Conservation (phyloP, 148 eudicot genomes). For the Arctostaphylos glauca region DNA sequence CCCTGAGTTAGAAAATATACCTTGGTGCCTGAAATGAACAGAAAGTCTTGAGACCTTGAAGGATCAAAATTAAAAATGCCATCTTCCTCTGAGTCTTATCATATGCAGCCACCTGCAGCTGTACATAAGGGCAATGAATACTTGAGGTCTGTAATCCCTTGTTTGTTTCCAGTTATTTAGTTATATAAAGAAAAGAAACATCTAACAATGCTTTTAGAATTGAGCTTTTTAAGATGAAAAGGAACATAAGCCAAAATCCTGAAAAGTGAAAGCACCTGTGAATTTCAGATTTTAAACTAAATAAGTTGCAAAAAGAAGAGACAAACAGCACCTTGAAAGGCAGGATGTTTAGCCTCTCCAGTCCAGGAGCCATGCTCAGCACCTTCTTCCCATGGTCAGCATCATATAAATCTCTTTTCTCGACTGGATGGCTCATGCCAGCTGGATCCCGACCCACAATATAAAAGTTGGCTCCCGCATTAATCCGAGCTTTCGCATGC, state of each 20-base stretch:
- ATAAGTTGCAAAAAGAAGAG: neutral
- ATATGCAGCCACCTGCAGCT: slow-evolving; percentile 87
- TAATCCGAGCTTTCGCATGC: slow-evolving; percentile 97
- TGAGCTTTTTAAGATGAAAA: neutral
- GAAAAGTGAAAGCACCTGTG: neutral
- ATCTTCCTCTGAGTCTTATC: slow-evolving; percentile 83
- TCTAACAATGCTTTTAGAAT: neutral
- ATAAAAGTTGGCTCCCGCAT: slow-evolving; percentile 94
- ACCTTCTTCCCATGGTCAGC: slow-evolving; percentile 93
- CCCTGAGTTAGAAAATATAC: slow-evolving; percentile 30
- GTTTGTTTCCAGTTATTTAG: neutral
- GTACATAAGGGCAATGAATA: neutral
- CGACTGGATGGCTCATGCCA: slow-evolving; percentile 89
- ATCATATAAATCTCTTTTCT: slow-evolving; percentile 82
- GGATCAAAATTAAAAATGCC: slow-evolving; percentile 99
- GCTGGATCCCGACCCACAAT: slow-evolving; percentile 96
- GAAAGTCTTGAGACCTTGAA: slow-evolving; percentile 80
- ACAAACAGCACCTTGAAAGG: slow-evolving; percentile 66
- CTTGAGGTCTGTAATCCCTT: neutral
- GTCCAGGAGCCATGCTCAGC: slow-evolving; percentile 90
- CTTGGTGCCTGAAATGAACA: slow-evolving; percentile 97
- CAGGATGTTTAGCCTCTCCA: slow-evolving; percentile 80
- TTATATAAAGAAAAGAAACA: no score
- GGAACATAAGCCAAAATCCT: neutral
- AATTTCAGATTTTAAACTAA: neutral